Percentiles rank a stretch among this genome's conserved stretches.
Evolutionary conservation across 2,329 filamentous ascomycete species (phyloP).

Genomic region (Colletotrichum trifolii): DNA sequence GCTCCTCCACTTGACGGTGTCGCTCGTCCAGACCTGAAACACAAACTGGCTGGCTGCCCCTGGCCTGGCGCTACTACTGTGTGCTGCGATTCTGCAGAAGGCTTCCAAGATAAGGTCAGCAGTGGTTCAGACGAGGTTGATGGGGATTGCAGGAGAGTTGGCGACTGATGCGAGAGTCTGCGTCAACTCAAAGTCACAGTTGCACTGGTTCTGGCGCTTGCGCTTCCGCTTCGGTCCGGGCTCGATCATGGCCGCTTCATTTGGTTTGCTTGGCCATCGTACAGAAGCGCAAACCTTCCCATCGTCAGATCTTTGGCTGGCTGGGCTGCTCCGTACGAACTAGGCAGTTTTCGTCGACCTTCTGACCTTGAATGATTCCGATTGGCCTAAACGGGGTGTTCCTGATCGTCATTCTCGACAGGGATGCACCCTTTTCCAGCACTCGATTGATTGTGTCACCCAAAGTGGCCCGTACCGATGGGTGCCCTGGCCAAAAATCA

Average conservation of each 20-base stretch:
- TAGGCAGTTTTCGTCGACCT: conserved; percentile 1
- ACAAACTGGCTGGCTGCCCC: conserved; percentile 23
- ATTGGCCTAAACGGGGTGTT: conserved; percentile 10
- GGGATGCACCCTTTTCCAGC: conserved; percentile 4
- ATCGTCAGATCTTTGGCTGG: conserved; percentile 19
- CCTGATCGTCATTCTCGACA: conserved; percentile 15
- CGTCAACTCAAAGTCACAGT: neutral
- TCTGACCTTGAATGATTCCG: conserved; percentile 28
- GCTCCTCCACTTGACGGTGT: conserved; percentile 6
- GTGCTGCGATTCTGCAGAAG: neutral
- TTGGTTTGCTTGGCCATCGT: neutral
- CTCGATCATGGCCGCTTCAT: neutral
- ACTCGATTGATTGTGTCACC: conserved; percentile 29
- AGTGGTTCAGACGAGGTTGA: neutral
- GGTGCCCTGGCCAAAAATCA: conserved; percentile 1
- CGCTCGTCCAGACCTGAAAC: conserved; percentile 33
- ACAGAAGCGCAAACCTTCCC: conserved; percentile 13
- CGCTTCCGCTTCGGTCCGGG: neutral
- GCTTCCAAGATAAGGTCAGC: conserved; percentile 6
- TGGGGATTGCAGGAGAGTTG: neutral
- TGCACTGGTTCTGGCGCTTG: neutral
- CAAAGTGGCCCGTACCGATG: conserved; percentile 18
- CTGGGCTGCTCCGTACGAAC: conserved; percentile 4
- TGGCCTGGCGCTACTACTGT: conserved; percentile 32
- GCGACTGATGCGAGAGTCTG: neutral